A percentile compares a stretch with the other conserved stretches of the same genome.
These are phyloP conservation scores for Amanita fuliginea DNA, from an alignment of 768 basidiomycete species.

Conservation along the genomic window DNA sequence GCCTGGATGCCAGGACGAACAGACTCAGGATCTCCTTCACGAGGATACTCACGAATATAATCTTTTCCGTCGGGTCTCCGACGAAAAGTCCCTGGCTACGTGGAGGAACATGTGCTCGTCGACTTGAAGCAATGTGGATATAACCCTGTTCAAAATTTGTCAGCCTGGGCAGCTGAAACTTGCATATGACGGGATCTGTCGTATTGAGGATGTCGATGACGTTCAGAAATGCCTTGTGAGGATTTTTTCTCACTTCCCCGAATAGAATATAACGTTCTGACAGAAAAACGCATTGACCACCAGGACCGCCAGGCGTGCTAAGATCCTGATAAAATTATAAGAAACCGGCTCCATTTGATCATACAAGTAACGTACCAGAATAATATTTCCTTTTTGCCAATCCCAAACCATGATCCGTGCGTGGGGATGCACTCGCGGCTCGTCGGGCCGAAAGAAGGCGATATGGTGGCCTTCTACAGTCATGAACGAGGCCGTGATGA, in stretches of 20 bases:
- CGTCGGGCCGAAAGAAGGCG: constrained; percentile 13
- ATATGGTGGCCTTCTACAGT: constrained; percentile 40
- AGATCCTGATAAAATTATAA: background rate
- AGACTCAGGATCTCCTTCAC: background rate
- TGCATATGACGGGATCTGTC: background rate
- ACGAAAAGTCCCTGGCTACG: background rate
- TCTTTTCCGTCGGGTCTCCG: background rate
- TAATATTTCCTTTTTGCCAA: constrained; percentile 35
- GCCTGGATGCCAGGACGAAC: background rate
- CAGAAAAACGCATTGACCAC: background rate
- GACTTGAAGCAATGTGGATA: background rate
- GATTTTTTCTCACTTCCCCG: constrained; percentile 1
- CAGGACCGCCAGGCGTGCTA: background rate
- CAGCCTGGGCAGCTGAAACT: background rate
- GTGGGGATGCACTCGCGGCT: background rate
- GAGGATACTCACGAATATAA: background rate
- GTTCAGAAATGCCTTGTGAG: background rate
- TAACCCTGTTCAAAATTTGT: background rate
- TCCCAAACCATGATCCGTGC: constrained; percentile 44
- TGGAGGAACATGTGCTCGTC: background rate
- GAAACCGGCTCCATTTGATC: background rate
- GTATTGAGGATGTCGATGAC: background rate
- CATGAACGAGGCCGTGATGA: constrained; percentile 19
- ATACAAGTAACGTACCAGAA: background rate
- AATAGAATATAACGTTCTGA: background rate